A percentile compares a stretch with the other conserved stretches of the same genome.
Evolutionary conservation across 805 yeast species (phyloP).

Genomic region (Ogataea naganishii): DNA sequence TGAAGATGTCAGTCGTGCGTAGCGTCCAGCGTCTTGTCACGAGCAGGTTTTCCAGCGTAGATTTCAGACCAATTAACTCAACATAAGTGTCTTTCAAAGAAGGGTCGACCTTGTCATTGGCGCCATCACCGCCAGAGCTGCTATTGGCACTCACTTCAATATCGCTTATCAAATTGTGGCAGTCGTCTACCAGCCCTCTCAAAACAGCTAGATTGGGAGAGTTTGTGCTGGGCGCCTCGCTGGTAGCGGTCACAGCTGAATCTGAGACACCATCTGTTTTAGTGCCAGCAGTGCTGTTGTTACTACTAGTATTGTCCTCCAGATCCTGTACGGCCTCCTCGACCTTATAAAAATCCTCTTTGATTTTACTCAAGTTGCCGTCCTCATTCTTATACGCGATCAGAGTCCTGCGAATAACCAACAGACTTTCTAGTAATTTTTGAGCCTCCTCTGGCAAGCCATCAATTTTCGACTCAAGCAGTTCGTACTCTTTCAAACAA

Average conservation of each 20-base stretch:
- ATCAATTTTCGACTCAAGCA: constrained; percentile 48
- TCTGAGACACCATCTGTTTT: too few species aligned
- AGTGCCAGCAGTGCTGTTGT: constrained; percentile 41
- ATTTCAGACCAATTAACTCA: constrained; percentile 55
- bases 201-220: too few species aligned
- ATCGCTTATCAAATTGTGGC: constrained; percentile 68
- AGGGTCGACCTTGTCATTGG: constrained; percentile 37
- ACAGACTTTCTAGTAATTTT: constrained; percentile 48
- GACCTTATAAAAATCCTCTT: constrained; percentile 4
- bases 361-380: constrained; percentile 10
- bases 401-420: constrained; percentile 54
- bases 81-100: constrained; percentile 53
- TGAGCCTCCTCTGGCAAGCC: constrained; percentile 42
- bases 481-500: constrained; percentile 49
- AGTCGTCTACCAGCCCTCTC: constrained; percentile 76
- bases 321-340: constrained; percentile 25
- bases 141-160: constrained; percentile 37
- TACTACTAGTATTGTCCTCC: constrained; percentile 42
- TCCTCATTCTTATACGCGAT: constrained; percentile 20
- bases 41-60: constrained; percentile 70
- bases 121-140: too few species aligned
- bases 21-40: constrained; percentile 96
- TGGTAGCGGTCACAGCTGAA: too few species aligned
- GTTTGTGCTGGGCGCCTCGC: too few species aligned
- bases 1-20: constrained; percentile 89